These are phyloP conservation scores for Pythium phragmitis DNA, from an alignment of 352 stramenopile species.

Conservation along the genomic window DNA sequence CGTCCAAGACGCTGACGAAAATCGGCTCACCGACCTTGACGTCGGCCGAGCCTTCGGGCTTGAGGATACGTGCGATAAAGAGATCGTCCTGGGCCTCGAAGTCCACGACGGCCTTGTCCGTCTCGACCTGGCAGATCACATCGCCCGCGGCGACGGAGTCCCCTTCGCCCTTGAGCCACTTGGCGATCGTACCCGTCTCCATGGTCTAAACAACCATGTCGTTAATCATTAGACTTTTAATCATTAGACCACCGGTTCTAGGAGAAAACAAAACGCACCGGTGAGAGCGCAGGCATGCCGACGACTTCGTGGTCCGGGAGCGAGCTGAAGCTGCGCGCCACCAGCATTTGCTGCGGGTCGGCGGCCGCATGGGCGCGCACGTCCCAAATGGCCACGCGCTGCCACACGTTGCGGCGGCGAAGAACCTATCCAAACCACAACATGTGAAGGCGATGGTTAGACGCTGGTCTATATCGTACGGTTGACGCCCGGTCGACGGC, in stretches of 20 bases:
- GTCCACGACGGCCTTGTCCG: conserved; percentile 98
- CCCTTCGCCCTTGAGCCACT: conserved; percentile 93
- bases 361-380: conserved; percentile 28
- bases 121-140: conserved; percentile 96
- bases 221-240: background rate
- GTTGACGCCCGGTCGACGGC: no score
- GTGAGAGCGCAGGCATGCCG: conserved; percentile 46
- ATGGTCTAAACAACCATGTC: conserved; percentile 77
- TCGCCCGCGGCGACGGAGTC: conserved; percentile 91
- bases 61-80: conserved; percentile 95
- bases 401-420: conserved; percentile 57
- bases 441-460: background rate
- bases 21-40: conserved; percentile 80
- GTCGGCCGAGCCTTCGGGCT: conserved; percentile 78
- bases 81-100: conserved; percentile 97
- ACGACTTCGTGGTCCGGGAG: conserved; percentile 78
- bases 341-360: conserved; percentile 19
- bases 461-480: background rate
- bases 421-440: conserved; percentile 34
- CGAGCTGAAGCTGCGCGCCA: conserved; percentile 48
- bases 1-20: conserved; percentile 63
- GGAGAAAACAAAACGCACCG: background rate
- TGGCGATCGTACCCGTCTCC: conserved; percentile 93
- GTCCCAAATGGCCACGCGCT: conserved; percentile 53
- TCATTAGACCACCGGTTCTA: background rate